Conservation (phyloP, 805 yeast genomes). For the Lipomyces sp. region DNA sequence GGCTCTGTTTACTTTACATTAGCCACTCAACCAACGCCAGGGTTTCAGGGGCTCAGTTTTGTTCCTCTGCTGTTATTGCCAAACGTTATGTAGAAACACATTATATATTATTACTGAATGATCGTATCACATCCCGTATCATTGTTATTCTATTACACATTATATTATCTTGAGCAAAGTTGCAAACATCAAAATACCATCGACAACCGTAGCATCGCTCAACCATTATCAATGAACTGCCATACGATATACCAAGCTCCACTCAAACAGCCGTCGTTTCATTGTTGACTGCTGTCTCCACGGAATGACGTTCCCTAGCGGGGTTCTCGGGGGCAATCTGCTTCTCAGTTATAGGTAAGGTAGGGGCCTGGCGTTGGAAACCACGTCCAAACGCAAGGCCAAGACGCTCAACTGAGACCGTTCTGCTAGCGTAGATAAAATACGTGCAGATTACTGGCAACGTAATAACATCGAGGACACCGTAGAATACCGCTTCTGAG, state of each 20-base stretch:
- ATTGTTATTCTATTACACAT: too few species aligned
- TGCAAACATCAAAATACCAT: too few species aligned
- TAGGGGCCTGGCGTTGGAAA: constrained; percentile 8
- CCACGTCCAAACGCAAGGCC: constrained; percentile 35
- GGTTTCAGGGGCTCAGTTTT: too few species aligned
- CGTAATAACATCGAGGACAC: constrained; percentile 53
- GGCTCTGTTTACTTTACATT: too few species aligned
- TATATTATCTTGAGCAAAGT: too few species aligned
- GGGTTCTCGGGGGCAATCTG: constrained; percentile 1
- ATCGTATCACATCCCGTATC: too few species aligned
- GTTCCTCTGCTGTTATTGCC: too few species aligned
- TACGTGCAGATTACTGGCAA: constrained; percentile 44
- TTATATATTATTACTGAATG: too few species aligned
- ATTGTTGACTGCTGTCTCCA: constrained; percentile 18
- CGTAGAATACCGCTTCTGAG: constrained; percentile 40
- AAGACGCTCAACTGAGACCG: constrained; percentile 37
- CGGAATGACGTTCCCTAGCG: constrained; percentile 14
- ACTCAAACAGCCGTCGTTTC: constrained; percentile 10
- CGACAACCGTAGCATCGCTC: too few species aligned
- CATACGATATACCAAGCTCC: neutral
- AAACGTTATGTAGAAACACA: too few species aligned
- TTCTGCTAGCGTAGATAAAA: constrained; percentile 38
- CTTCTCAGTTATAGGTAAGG: constrained; percentile 18
- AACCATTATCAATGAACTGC: too few species aligned
- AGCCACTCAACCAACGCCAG: too few species aligned